These are phyloP conservation scores for Termitomyces sp. DNA, from an alignment of 768 basidiomycete species.

Conservation along the genomic window DNA sequence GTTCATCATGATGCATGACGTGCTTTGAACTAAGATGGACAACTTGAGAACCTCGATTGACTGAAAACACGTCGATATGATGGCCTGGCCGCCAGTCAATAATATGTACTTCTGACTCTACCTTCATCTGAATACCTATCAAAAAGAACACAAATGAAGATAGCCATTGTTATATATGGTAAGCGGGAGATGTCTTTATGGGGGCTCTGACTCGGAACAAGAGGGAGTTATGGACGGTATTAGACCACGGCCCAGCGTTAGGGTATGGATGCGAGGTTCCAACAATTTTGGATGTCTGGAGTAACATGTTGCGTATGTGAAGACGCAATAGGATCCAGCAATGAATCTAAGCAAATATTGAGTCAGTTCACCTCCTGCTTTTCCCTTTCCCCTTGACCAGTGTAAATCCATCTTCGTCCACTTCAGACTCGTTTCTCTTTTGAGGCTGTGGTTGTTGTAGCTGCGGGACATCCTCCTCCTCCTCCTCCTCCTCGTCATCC, in stretches of 20 bases:
- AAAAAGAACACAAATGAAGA: background rate
- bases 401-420: slow-evolving; percentile 93
- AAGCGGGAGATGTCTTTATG: background rate
- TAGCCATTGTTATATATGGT: background rate
- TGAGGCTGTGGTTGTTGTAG: slow-evolving; percentile 35
- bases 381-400: slow-evolving; percentile 63
- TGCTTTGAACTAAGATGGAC: background rate
- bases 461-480: slow-evolving; percentile 49
- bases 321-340: background rate
- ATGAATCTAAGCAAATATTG: no score
- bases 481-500: slow-evolving; percentile 41
- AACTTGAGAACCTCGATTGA: background rate
- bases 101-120: no score
- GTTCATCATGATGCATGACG: background rate
- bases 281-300: background rate
- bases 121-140: no score
- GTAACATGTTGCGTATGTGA: background rate
- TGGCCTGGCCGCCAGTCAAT: background rate
- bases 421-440: slow-evolving; percentile 51
- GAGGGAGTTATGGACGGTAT: background rate
- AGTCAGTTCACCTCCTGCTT: slow-evolving; percentile 23
- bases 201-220: background rate
- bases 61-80: background rate
- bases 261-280: background rate
- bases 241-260: background rate